Evolutionary conservation across 2,329 filamentous ascomycete species (phyloP), one percentile per base, ranked within the genome.

Genomic region (Exophiala sp.): DNA sequence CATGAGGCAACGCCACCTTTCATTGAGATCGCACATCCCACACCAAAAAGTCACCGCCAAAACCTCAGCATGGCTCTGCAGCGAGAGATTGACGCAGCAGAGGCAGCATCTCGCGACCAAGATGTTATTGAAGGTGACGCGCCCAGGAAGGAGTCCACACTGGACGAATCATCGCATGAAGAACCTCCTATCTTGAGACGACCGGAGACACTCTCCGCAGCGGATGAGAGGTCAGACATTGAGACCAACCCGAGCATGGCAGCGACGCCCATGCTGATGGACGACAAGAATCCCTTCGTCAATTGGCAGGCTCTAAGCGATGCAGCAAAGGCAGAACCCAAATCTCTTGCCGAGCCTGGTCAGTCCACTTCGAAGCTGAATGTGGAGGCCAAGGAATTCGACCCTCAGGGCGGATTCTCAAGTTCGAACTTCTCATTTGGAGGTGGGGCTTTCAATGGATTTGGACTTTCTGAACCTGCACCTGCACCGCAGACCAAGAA

Each of bases 361-460:
- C 77, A 84, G 2, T 91, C 78, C 0, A 71, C 85, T 40, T 89
- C 90, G 1, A 91, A 86, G 62, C 80, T 97, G 63, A 97, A 97
- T 64, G 91, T 95, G 29, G 83, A 87, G 58, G 92, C 92, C 0
- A 88, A 91, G 43, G 89, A 94, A 65, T 92, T 92, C 71, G 80
- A 86, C 51, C 81, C 82, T 5, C 70, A 70, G 34, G 72, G 73
- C 12, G 73, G 76, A 2, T 82, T 82, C 62, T 73, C 71, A 40
- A 72, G 78, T 12, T 72, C 69, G 12, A 67, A 67, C 39, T 72
- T 73, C 55, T 68, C 75, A 2, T 76, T 77, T 12, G 71, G 71
- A 41, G 66, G 67, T 41, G 67, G 68, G 49, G 63, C 66, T 18
- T 78, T 79, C 64, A 44, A 66, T 32, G 36, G 53, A 29, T 50